Conservation (phyloP, 2,329 filamentous ascomycete genomes). For the Pestalotiopsis sp. region DNA sequence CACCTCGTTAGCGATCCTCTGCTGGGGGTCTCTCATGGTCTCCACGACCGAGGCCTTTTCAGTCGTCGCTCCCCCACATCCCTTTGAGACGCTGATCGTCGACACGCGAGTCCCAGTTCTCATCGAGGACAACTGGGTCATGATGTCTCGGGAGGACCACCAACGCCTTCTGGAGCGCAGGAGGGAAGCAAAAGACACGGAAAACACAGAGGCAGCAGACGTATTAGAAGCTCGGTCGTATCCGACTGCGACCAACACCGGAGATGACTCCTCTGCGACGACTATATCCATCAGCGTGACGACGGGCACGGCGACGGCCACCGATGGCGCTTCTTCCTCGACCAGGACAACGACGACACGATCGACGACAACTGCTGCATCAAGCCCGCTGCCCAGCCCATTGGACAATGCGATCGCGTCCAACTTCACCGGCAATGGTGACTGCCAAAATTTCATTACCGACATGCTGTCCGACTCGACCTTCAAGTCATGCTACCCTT, state of each 20-base stretch:
- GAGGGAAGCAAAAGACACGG: background rate
- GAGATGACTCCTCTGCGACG: slow-evolving; percentile 26
- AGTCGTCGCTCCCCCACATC: slow-evolving; percentile 23
- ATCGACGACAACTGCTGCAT: slow-evolving; percentile 28
- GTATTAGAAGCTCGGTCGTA: slow-evolving; percentile 2
- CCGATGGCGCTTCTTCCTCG: background rate
- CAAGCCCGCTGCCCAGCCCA: slow-evolving; percentile 57
- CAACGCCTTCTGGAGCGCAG: slow-evolving; percentile 26
- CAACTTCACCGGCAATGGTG: slow-evolving; percentile 59
- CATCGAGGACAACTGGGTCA: slow-evolving; percentile 36
- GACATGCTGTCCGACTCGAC: slow-evolving; percentile 65
- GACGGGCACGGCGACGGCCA: slow-evolving; percentile 29
- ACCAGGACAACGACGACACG: slow-evolving; percentile 21
- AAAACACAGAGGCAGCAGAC: background rate
- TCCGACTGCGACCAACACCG: background rate
- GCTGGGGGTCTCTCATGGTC: slow-evolving; percentile 17
- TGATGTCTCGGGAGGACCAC: slow-evolving; percentile 36
- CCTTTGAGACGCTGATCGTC: slow-evolving; percentile 34
- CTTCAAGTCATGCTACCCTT: slow-evolving; percentile 75
- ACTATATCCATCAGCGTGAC: slow-evolving; percentile 34
- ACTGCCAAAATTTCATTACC: slow-evolving; percentile 70
- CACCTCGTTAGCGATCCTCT: slow-evolving; percentile 26
- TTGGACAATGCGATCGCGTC: slow-evolving; percentile 67
- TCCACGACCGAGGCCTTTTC: slow-evolving; percentile 26
- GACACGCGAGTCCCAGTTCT: slow-evolving; percentile 37